These are phyloP conservation scores for Avena insularis DNA, from an alignment of 176 grass and related monocot species.

Conservation along the genomic window DNA sequence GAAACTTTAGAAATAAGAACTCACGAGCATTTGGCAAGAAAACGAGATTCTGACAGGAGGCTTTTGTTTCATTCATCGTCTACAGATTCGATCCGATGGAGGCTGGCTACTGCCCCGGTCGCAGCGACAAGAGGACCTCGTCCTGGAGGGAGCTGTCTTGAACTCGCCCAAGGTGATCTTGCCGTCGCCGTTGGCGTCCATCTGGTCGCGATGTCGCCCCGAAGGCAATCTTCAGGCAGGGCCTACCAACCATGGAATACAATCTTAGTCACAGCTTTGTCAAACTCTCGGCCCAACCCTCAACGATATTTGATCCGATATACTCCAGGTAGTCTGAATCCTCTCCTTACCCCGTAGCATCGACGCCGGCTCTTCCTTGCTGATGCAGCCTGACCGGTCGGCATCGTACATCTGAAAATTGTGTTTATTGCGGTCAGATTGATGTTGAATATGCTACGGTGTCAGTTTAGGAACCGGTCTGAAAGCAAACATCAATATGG, in stretches of 20 bases:
- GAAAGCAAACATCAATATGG: neutral
- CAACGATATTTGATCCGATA: neutral
- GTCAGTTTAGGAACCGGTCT: neutral
- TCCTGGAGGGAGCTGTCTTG: slow-evolving; percentile 78
- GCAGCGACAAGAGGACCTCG: slow-evolving; percentile 67
- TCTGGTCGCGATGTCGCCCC: slow-evolving; percentile 69
- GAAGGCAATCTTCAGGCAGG: slow-evolving; percentile 73
- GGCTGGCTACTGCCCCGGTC: slow-evolving; percentile 31
- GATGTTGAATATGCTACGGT: neutral
- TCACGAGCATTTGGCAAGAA: neutral
- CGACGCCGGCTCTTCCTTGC: slow-evolving; percentile 75
- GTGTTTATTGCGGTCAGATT: neutral
- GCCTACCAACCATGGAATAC: slow-evolving; percentile 31
- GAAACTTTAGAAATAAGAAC: neutral
- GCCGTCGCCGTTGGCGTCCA: slow-evolving; percentile 67
- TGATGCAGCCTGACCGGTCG: slow-evolving; percentile 71
- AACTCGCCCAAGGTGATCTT: slow-evolving; percentile 78
- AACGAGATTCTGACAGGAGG: neutral
- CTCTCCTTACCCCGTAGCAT: slow-evolving; percentile 47
- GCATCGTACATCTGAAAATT: slow-evolving; percentile 68
- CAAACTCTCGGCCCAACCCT: neutral
- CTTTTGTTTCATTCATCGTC: neutral
- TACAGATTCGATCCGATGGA: neutral
- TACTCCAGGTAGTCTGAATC: no score
- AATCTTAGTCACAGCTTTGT: neutral